A percentile compares a stretch with the other conserved stretches of the same genome.
phyloP scores from a whole-genome alignment of 352 stramenopile genomes.

The Pythium scleroteichum region DNA sequence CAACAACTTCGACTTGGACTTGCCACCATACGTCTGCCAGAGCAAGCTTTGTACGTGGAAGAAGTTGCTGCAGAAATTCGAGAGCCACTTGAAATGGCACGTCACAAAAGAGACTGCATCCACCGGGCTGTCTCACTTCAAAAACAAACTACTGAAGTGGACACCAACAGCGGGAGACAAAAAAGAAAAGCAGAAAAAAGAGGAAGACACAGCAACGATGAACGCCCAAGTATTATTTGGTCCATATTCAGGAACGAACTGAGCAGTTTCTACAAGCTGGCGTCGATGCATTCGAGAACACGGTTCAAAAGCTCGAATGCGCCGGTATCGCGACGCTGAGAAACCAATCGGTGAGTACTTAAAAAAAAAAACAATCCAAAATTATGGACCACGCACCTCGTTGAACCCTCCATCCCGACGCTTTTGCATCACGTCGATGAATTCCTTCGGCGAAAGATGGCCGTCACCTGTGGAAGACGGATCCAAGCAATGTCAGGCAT shows the following conservation, averaged over 20 bases:
- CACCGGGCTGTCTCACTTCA: conserved; percentile 81
- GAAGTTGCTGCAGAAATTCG: conserved; percentile 81
- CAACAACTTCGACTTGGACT: conserved; percentile 74
- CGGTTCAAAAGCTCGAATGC: conserved; percentile 65
- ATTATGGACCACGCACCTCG: conserved; percentile 40
- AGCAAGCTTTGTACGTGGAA: conserved; percentile 83
- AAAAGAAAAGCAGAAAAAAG: conserved; percentile 66
- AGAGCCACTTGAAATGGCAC: conserved; percentile 82
- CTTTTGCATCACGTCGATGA: conserved; percentile 87
- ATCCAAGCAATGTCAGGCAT: no score
- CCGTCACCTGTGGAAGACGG: conserved; percentile 73
- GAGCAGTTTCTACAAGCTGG: conserved; percentile 30
- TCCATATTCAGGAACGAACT: conserved; percentile 55
- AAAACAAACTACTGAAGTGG: conserved; percentile 86
- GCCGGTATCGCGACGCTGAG: conserved; percentile 73
- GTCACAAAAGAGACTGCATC: conserved; percentile 82
- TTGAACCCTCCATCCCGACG: conserved; percentile 83
- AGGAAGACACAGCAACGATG: conserved; percentile 53
- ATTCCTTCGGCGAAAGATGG: conserved; percentile 76
- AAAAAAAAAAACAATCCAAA: not conserved
- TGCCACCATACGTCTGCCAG: conserved; percentile 79
- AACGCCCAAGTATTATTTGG: conserved; percentile 80
- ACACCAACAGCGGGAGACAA: conserved; percentile 54
- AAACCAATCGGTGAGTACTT: not conserved
- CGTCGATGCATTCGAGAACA: conserved; percentile 70